phyloP scores from a whole-genome alignment of 257 asterid genomes.

The Fraxinus quadrangulata region DNA sequence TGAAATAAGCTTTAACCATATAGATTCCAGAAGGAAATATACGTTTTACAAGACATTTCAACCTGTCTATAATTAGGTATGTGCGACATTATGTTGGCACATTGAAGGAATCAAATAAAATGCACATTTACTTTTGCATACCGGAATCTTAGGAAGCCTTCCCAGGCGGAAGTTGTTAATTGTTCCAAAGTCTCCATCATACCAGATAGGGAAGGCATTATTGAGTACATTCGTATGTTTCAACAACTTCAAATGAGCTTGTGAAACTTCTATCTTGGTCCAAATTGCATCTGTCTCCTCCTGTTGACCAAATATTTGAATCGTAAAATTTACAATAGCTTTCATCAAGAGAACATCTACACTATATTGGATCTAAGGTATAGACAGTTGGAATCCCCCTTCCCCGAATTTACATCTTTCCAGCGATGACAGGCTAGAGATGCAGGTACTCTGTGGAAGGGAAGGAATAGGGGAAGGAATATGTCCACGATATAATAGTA shows the following conservation, averaged over 20 bases:
- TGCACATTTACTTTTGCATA: slow-evolving; percentile 23
- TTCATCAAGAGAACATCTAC: slow-evolving; percentile 3
- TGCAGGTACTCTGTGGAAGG: background rate
- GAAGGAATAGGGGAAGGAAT: background rate
- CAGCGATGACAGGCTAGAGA: background rate
- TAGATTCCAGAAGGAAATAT: background rate
- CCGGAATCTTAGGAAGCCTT: slow-evolving; percentile 94
- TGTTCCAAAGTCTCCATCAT: slow-evolving; percentile 97
- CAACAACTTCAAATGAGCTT: slow-evolving; percentile 87
- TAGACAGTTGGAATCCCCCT: slow-evolving; percentile 19
- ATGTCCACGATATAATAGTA: background rate
- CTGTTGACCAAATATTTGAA: slow-evolving; percentile 42
- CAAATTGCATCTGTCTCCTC: slow-evolving; percentile 92
- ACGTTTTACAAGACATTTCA: background rate
- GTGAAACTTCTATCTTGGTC: slow-evolving; percentile 96
- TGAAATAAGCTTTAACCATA: background rate
- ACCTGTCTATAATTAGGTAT: background rate
- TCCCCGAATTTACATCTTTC: slow-evolving; percentile 2
- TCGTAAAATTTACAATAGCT: slow-evolving; percentile 8
- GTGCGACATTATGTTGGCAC: background rate
- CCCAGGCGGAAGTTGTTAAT: slow-evolving; percentile 96
- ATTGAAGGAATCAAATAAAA: background rate
- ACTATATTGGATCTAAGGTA: background rate
- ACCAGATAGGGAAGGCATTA: slow-evolving; percentile 92
- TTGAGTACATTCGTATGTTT: slow-evolving; percentile 85